A percentile compares a stretch with the other conserved stretches of the same genome.
Evolutionary conservation across 2,329 filamentous ascomycete species (phyloP).

Genomic region (Cladophialophora chaetospira): DNA sequence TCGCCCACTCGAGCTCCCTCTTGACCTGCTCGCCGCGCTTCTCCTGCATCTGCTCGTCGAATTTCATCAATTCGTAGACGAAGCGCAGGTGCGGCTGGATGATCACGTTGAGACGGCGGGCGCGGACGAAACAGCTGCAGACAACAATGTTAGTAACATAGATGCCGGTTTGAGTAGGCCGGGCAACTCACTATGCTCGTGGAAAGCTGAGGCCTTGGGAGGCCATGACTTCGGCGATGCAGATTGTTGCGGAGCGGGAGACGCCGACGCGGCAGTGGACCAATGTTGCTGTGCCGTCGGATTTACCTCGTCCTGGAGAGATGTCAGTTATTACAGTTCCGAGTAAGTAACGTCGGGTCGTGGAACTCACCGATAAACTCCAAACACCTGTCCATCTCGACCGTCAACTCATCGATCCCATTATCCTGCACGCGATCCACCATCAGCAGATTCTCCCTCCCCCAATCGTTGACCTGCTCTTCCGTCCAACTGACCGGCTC

Average conservation of each 20-base stretch:
- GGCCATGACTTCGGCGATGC: constrained; percentile 98
- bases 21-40: constrained; percentile 49
- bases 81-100: constrained; percentile 96
- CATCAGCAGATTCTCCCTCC: constrained; percentile 73
- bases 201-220: constrained; percentile 79
- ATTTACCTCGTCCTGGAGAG: constrained; percentile 71
- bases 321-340: constrained; percentile 9
- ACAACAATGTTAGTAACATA: not conserved
- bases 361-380: constrained; percentile 80
- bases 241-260: constrained; percentile 92
- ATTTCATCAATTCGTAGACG: constrained; percentile 91
- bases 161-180: not conserved
- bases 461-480: constrained; percentile 71
- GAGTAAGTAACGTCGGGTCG: not conserved
- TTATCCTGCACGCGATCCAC: constrained; percentile 93
- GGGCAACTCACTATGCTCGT: constrained; percentile 70
- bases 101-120: constrained; percentile 90
- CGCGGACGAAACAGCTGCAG: constrained; percentile 82
- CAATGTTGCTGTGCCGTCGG: constrained; percentile 77
- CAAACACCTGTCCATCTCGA: constrained; percentile 82
- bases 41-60: constrained; percentile 73
- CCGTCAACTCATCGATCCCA: constrained; percentile 86
- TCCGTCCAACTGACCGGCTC: constrained; percentile 82
- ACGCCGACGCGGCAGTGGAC: constrained; percentile 97
- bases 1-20: constrained; percentile 87